These are phyloP conservation scores for Fusarium metavorans DNA, from an alignment of 2,329 filamentous ascomycete genomes.

Conservation along the genomic window DNA sequence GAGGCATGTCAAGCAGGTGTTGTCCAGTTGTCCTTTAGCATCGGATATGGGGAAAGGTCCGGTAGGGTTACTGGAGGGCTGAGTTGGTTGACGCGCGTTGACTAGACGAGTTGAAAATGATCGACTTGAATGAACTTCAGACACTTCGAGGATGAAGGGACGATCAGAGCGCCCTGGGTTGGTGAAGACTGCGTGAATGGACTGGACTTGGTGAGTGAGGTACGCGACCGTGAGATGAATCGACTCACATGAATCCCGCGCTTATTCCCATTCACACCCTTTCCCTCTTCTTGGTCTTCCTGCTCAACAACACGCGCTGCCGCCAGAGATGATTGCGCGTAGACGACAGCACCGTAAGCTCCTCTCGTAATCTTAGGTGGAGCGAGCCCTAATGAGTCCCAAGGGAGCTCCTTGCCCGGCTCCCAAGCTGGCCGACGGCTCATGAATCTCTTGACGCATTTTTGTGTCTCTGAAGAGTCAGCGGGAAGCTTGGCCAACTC, in stretches of 20 bases:
- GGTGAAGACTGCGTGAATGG: constrained; percentile 68
- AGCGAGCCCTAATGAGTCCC: constrained; percentile 36
- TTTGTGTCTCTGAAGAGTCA: neutral
- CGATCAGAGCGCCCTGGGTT: constrained; percentile 59
- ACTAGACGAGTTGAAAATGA: constrained; percentile 64
- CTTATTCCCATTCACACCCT: constrained; percentile 18
- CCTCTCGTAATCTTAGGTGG: constrained; percentile 34
- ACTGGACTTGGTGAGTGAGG: constrained; percentile 50
- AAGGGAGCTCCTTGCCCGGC: constrained; percentile 48
- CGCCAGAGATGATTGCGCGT: constrained; percentile 52
- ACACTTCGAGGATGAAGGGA: constrained; percentile 66
- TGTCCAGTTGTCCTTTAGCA: constrained; percentile 52
- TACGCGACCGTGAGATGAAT: neutral
- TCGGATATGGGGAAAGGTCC: constrained; percentile 57
- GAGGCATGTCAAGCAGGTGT: constrained; percentile 63
- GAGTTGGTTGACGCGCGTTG: constrained; percentile 59
- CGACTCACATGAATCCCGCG: constrained; percentile 55
- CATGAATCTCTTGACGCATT: constrained; percentile 42
- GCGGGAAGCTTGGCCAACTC: constrained; percentile 42
- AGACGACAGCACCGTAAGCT: constrained; percentile 55
- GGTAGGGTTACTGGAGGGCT: constrained; percentile 50
- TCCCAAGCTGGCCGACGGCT: constrained; percentile 51
- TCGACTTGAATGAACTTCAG: constrained; percentile 57
- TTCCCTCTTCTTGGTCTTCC: constrained; percentile 41
- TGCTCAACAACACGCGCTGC: constrained; percentile 50